Evolutionary conservation across 2,329 filamentous ascomycete genomes (phyloP).

Genomic region (Fusarium sp.): DNA sequence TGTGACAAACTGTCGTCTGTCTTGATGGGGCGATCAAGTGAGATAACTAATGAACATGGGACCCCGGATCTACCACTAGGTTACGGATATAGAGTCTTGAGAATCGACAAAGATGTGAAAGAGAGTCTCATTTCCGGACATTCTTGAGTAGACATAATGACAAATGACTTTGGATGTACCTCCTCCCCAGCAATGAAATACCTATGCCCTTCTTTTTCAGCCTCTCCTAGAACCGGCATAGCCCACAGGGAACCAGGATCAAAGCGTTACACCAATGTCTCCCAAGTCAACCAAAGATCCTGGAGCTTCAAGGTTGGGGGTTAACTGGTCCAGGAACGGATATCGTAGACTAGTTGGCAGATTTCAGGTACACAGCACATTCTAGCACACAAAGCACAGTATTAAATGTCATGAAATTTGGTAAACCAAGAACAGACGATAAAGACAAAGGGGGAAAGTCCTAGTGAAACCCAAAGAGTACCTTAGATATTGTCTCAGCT

Average conservation of each 20-base stretch:
- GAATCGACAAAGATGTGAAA: slow-evolving; percentile 12
- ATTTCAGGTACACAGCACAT: neutral
- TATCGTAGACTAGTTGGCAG: neutral
- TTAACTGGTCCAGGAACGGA: slow-evolving; percentile 19
- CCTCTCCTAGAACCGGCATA: slow-evolving; percentile 26
- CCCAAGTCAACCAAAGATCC: slow-evolving; percentile 20
- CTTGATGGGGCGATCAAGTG: slow-evolving; percentile 34
- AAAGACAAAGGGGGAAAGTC: neutral
- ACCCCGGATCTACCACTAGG: slow-evolving; percentile 42
- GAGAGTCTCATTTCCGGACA: slow-evolving; percentile 2
- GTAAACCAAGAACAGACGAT: neutral
- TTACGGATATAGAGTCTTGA: slow-evolving; percentile 16
- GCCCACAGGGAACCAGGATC: slow-evolving; percentile 18
- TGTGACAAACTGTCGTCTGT: slow-evolving; percentile 2
- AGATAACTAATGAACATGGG: slow-evolving; percentile 42
- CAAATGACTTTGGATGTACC: neutral
- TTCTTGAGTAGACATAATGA: slow-evolving; percentile 8
- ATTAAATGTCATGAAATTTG: neutral
- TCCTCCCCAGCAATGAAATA: neutral
- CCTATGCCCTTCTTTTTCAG: slow-evolving; percentile 30
- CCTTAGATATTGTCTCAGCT: too few relatives aligned
- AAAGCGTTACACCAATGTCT: slow-evolving; percentile 23
- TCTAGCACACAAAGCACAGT: neutral
- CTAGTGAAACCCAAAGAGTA: neutral
- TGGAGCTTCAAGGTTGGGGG: slow-evolving; percentile 13